Base-by-base conservation (phyloP, 2,329 filamentous ascomycete genomes). In the Beauveria scarabaeidicola region DNA sequence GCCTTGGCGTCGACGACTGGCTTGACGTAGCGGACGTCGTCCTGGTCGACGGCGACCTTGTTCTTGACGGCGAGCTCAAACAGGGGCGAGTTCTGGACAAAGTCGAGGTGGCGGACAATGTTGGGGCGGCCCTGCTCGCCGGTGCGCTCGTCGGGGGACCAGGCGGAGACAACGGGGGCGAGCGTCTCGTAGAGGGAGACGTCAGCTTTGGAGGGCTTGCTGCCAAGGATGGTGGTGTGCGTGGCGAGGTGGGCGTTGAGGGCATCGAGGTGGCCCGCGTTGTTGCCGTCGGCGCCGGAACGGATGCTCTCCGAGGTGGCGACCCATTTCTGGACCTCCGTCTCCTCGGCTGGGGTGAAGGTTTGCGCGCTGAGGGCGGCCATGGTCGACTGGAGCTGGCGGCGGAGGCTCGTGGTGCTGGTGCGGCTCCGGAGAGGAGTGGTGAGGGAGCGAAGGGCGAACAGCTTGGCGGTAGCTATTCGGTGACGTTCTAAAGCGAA, bases 31-130 rank as follows among this genome's bases (percentile, higher is more conserved):
- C 90, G 81, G 61, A 97, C 83, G 67, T 92, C 88, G 68, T 91
- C 86, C 54, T 84, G 77, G 72, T 97, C 86, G 66, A 97, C 83
- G 65, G 77, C 77, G 68, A 97, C 77, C 80, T 94, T 96, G 15
- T 87, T 84, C 62, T 81, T 78, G 64, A 96, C 77, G 63, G 83
- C 81, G 62, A 96, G 79, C 19, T 81, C 86, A 64, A 87, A 87
- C 63, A 95, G 81, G 50, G 86, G 79, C 51, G 89, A 88, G 78
- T 96, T 96, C 80, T 97, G 93, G 64, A 97, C 90, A 72, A 97
- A 96, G 77, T 97, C 93, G 69, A 97, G 75, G 72, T 90, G 89
- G 65, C 93, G 90, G 61, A 97, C 90, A 65, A 97, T 89, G 76
- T 97, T 87, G 64, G 95, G 92, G 73, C 88, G 88, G 63, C 93